Evolutionary conservation across 441 rosid species (phyloP).

Genomic region (Corymbia citriodora): DNA sequence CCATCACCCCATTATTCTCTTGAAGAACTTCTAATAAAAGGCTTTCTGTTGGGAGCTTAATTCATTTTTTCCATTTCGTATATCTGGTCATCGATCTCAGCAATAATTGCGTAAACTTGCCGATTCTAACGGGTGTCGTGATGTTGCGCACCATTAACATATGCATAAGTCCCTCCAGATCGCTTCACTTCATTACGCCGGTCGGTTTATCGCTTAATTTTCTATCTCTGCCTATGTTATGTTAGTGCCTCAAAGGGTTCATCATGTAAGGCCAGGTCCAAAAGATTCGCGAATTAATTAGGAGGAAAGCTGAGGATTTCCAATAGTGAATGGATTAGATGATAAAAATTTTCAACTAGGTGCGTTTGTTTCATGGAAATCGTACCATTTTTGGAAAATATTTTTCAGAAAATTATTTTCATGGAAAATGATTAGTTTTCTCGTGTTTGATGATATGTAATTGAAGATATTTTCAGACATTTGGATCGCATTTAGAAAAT

Average conservation of each 20-base stretch:
- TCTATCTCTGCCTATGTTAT: not conserved
- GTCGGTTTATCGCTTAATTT: not conserved
- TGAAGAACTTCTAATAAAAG: not conserved
- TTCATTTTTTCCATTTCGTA: not conserved
- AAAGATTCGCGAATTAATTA: not conserved
- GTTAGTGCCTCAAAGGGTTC: not conserved
- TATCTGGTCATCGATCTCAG: fast-evolving
- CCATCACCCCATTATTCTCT: not conserved
- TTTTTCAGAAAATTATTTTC: too few species aligned
- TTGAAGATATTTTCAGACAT: too few species aligned
- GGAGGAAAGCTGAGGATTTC: not conserved
- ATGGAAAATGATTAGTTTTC: too few species aligned
- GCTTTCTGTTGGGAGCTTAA: not conserved
- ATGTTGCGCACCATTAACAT: fast-evolving
- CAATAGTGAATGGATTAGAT: not conserved
- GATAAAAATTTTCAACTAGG: not conserved
- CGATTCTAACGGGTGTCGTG: fast-evolving
- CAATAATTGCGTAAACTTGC: not conserved
- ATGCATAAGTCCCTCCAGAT: not conserved
- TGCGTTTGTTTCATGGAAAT: too few species aligned
- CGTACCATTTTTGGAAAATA: too few species aligned
- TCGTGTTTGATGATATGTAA: too few species aligned
- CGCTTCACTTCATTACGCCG: not conserved
- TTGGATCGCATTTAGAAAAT: too few species aligned
- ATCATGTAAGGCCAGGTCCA: not conserved